These are phyloP conservation scores for Hanseniaspora meyeri DNA, from an alignment of 805 yeast genomes.

Conservation along the genomic window DNA sequence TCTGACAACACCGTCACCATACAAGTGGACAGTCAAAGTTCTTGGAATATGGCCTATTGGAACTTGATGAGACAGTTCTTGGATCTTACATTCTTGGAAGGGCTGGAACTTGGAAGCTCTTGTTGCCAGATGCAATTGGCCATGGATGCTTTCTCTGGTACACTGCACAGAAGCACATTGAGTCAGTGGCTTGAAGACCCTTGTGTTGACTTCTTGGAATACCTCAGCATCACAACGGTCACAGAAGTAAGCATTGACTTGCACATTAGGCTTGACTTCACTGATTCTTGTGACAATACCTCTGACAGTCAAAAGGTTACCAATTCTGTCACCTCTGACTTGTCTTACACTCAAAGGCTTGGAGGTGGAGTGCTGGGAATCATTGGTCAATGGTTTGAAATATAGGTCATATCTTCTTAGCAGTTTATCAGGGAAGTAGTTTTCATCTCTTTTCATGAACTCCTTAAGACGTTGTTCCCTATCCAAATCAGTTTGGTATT, in stretches of 20 bases:
- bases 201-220: conserved; percentile 83
- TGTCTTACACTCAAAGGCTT: conserved; percentile 73
- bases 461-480: conserved; percentile 21
- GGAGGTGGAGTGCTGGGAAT: conserved; percentile 20
- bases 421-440: conserved; percentile 70
- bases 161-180: conserved; percentile 83
- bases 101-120: conserved; percentile 92
- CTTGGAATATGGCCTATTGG: conserved; percentile 98
- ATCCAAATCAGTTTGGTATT: conserved; percentile 19
- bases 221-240: conserved; percentile 94
- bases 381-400: conserved; percentile 61
- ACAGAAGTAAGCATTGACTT: conserved; percentile 91
- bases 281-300: conserved; percentile 93
- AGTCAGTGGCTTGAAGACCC: conserved; percentile 71
- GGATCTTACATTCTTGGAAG: conserved; percentile 90
- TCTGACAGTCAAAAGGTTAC: conserved; percentile 76
- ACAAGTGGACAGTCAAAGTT: conserved; percentile 70
- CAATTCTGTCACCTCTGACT: conserved; percentile 70
- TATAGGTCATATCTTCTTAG: conserved; percentile 79
- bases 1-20: conserved; percentile 73
- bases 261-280: conserved; percentile 86
- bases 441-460: conserved; percentile 30
- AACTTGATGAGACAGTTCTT: conserved; percentile 89
- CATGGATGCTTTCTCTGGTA: conserved; percentile 63
- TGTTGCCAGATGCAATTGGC: conserved; percentile 82